Percentiles rank a stretch among this genome's conserved stretches.
Evolutionary conservation across 2,329 filamentous ascomycete genomes (phyloP).

Genomic region (Penicillium sp.): DNA sequence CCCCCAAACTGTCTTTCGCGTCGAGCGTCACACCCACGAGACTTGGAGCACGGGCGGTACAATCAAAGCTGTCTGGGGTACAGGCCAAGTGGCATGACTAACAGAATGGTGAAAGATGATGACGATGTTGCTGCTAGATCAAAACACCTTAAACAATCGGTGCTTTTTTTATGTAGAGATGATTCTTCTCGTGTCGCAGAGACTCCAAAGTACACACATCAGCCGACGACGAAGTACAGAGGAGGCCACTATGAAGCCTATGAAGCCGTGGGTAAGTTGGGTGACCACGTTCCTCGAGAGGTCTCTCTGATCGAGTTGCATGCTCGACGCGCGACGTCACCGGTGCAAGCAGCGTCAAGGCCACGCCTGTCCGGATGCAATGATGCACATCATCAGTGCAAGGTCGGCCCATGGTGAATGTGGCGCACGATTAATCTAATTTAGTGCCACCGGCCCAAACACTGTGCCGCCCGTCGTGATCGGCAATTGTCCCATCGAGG

Average conservation of each 20-base stretch:
- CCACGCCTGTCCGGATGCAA: slow-evolving; percentile 2
- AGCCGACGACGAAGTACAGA: neutral
- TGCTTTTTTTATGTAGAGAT: no score
- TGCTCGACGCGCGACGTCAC: neutral
- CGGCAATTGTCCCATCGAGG: neutral
- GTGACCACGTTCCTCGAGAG: no score
- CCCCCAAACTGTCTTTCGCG: neutral
- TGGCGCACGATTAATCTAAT: slow-evolving; percentile 15
- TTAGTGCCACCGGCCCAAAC: slow-evolving; percentile 5
- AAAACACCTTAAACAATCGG: no score
- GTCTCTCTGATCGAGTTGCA: no score
- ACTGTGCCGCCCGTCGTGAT: neutral
- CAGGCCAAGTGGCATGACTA: no score
- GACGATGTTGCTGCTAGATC: no score
- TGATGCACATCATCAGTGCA: no score
- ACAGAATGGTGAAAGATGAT: no score
- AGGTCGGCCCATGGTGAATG: neutral
- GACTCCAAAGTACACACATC: neutral
- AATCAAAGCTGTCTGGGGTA: no score
- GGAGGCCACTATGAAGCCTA: neutral
- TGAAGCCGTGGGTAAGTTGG: no score
- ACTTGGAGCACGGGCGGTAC: neutral
- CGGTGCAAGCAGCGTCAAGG: slow-evolving; percentile 3
- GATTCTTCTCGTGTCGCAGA: no score
- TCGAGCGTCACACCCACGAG: neutral